Evolutionary conservation across 2,329 filamentous ascomycete genomes (phyloP), one percentile per base, ranked within the genome.

Genomic region (Arthrobotrys entomopaga): DNA sequence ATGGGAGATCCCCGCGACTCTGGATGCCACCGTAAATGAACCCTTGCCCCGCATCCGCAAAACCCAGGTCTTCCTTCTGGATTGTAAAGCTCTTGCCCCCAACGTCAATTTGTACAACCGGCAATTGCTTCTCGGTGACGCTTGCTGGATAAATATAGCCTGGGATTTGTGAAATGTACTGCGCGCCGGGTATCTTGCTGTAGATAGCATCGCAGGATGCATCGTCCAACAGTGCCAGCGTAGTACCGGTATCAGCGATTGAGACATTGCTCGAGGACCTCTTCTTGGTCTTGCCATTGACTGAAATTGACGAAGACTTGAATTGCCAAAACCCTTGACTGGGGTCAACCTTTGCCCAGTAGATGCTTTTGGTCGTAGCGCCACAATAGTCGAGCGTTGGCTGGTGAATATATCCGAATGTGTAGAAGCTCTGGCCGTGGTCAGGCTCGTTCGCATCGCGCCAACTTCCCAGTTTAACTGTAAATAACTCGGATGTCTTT

Each of bases 171-270:
- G 81, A 78, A 76, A 88, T 85, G 78, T 88, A 88, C 52, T 80
- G 83, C 8, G 87, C 83, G 13, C 88, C 88, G 2, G 86, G 85
- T 71, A 92, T 91, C 34, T 85, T 82, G 58, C 82, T 83, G 80
- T 92, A 92, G 76, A 92, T 84, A 1, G 85, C 85, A 70, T 88
- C 82, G 79, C 86, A 88, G 11, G 86, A 84, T 1, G 81, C 79
- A 78, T 92, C 90, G 46, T 86, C 85, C 53, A 91, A 83, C 34
- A 92, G 83, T 0, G 86, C 86, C 57, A 92, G 84, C 0, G 89
- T 90, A 29, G 89, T 91, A 65, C 89, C 90, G 0, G 90, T 92
- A 80, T 92, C 90, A 38, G 86, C 87, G 77, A 92, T 91, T 53
- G 89, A 88, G 29, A 83, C 88, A 81, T 91, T 91, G 54, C 42